Conservation (phyloP, 768 basidiomycete genomes). For the Lentinula boryana region DNA sequence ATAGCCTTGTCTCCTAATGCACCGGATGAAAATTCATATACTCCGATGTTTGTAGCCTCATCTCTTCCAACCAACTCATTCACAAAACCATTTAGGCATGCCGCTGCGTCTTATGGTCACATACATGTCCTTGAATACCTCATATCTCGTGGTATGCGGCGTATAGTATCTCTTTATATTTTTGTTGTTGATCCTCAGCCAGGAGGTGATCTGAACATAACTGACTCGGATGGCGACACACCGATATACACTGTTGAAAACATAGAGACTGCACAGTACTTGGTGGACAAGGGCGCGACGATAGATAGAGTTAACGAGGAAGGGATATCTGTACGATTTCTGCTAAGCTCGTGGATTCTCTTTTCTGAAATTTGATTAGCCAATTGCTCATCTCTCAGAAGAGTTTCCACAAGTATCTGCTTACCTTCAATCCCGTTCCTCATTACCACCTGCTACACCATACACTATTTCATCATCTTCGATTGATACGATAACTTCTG, state of each 20-base stretch:
- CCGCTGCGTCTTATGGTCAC: slow-evolving; percentile 90
- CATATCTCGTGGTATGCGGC: slow-evolving; percentile 52
- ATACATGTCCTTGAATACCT: slow-evolving; percentile 72
- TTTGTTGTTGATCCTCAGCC: not conserved
- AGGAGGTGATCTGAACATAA: slow-evolving; percentile 86
- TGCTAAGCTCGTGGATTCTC: not conserved
- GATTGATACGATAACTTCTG: slow-evolving; percentile 17
- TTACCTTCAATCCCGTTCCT: slow-evolving; percentile 43
- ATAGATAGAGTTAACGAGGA: slow-evolving; percentile 59
- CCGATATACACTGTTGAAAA: slow-evolving; percentile 88
- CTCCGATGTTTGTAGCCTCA: slow-evolving; percentile 56
- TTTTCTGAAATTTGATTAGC: slow-evolving; percentile 33
- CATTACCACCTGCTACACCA: slow-evolving; percentile 14
- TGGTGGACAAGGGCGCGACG: slow-evolving; percentile 73
- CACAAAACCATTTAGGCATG: slow-evolving; percentile 54
- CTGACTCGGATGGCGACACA: slow-evolving; percentile 86
- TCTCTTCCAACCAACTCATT: slow-evolving; percentile 10
- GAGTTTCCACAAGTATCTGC: slow-evolving; percentile 66
- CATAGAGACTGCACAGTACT: slow-evolving; percentile 67
- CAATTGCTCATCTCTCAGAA: slow-evolving; percentile 61
- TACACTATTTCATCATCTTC: slow-evolving; percentile 13
- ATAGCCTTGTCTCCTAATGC: slow-evolving; percentile 63
- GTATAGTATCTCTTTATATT: not conserved
- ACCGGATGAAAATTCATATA: slow-evolving; percentile 71
- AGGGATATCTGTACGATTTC: slow-evolving; percentile 62